Conservation (phyloP, 1,284 basidiomycete species). For the Trichosporon sp. region DNA sequence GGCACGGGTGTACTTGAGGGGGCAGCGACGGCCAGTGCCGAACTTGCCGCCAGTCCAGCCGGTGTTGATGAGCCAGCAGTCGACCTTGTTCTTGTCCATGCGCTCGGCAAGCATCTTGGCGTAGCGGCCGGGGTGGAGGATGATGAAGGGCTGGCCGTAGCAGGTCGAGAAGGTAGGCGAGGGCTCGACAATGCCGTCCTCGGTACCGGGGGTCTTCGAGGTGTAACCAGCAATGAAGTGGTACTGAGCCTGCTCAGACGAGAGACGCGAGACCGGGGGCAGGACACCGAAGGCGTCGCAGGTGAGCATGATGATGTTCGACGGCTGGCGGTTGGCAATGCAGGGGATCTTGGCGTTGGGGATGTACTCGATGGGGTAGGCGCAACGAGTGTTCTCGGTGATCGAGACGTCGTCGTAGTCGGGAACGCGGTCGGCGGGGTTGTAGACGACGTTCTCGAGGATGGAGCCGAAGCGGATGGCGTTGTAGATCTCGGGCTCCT, state of each 20-base stretch:
- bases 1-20: conserved; percentile 88
- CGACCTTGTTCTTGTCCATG: conserved; percentile 84
- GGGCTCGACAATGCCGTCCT: conserved; percentile 96
- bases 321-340: conserved; percentile 72
- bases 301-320: conserved; percentile 92
- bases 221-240: conserved; percentile 97
- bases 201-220: conserved; percentile 82
- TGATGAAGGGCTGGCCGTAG: conserved; percentile 98
- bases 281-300: conserved; percentile 98
- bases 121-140: conserved; percentile 91
- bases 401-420: conserved; percentile 97
- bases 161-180: conserved; percentile 99
- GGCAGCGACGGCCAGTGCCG: conserved; percentile 84
- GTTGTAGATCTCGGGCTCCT: conserved; percentile 93
- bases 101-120: conserved; percentile 95
- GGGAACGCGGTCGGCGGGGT: conserved; percentile 74
- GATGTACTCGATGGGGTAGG: conserved; percentile 96
- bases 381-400: conserved; percentile 98
- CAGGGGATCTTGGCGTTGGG: conserved; percentile 93
- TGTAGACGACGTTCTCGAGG: conserved; percentile 98
- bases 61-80: conserved; percentile 99
- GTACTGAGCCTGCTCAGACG: conserved; percentile 93
- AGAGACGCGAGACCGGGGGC: conserved; percentile 88
- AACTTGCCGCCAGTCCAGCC: conserved; percentile 97
- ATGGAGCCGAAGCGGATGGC: conserved; percentile 95